Evolutionary conservation across 2,329 filamentous ascomycete genomes (phyloP).

Genomic region (Periconia macrospinosa): DNA sequence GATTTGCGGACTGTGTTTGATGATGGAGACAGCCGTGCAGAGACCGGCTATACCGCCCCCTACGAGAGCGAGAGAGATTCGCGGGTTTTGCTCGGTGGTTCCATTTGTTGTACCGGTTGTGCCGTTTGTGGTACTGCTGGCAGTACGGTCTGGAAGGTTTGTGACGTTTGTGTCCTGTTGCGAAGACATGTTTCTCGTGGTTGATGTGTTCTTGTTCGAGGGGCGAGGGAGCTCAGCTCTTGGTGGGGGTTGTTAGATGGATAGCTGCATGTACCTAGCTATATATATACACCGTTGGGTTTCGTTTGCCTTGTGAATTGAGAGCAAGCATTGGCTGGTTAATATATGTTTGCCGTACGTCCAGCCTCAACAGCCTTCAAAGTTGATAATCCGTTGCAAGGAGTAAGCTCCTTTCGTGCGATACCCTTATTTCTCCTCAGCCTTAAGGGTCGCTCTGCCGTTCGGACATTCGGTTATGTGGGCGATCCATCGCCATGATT

Average conservation of each 20-base stretch:
- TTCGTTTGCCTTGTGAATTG: background rate
- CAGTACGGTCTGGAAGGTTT: background rate
- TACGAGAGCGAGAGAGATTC: conserved; percentile 53
- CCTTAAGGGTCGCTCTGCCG: background rate
- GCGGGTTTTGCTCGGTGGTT: background rate
- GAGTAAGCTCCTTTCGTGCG: background rate
- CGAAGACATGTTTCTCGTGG: background rate
- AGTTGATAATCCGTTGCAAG: background rate
- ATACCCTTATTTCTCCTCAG: background rate
- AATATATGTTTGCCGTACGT: background rate
- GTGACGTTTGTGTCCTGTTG: background rate
- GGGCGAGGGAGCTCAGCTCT: no score
- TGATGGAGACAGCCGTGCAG: conserved; percentile 54
- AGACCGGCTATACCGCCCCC: conserved; percentile 64
- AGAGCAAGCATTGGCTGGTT: background rate
- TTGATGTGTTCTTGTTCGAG: background rate
- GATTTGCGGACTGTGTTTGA: conserved; percentile 43
- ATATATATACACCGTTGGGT: no score
- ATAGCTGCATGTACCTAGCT: no score
- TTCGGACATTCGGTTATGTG: background rate
- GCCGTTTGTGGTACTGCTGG: background rate
- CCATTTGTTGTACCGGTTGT: background rate
- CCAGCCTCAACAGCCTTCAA: no score
- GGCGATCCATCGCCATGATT: no score
- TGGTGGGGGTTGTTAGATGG: no score